These are phyloP conservation scores for Rachicladosporium sp. DNA, from an alignment of 2,329 filamentous ascomycete genomes.

Conservation along the genomic window DNA sequence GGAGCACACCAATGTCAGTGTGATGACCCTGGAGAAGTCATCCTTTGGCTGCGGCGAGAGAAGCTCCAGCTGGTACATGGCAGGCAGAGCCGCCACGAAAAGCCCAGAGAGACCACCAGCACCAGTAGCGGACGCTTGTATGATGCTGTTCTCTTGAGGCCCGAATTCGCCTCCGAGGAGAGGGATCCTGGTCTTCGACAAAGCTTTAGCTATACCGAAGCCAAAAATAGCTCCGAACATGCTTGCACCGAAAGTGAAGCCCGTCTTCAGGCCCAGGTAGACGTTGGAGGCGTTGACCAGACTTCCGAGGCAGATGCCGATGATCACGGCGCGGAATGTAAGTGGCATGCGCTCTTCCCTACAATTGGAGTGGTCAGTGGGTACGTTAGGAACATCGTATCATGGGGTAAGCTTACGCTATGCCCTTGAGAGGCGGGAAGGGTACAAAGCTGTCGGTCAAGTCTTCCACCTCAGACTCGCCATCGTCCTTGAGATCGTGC, in stretches of 20 bases:
- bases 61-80: slow-evolving; percentile 45
- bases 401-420: no score
- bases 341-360: slow-evolving; percentile 15
- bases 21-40: slow-evolving; percentile 47
- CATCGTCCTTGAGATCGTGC: no score
- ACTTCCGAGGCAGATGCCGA: slow-evolving; percentile 45
- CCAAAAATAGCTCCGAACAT: slow-evolving; percentile 42
- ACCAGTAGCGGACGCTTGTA: slow-evolving; percentile 48
- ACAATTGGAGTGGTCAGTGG: no score
- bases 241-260: slow-evolving; percentile 31
- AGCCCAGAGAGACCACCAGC: slow-evolving; percentile 46
- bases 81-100: slow-evolving; percentile 48
- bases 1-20: slow-evolving; percentile 47
- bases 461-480: no score
- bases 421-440: no score
- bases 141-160: slow-evolving; percentile 50
- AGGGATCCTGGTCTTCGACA: slow-evolving; percentile 26
- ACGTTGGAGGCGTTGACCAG: slow-evolving; percentile 52
- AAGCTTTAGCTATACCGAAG: slow-evolving; percentile 42
- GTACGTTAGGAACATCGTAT: no score
- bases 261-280: slow-evolving; percentile 43
- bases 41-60: slow-evolving; percentile 39
- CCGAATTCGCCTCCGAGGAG: slow-evolving; percentile 44
- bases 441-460: no score
- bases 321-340: slow-evolving; percentile 43